Base-by-base conservation (phyloP, 345 rosid species). In the Passiflora organensis region DNA sequence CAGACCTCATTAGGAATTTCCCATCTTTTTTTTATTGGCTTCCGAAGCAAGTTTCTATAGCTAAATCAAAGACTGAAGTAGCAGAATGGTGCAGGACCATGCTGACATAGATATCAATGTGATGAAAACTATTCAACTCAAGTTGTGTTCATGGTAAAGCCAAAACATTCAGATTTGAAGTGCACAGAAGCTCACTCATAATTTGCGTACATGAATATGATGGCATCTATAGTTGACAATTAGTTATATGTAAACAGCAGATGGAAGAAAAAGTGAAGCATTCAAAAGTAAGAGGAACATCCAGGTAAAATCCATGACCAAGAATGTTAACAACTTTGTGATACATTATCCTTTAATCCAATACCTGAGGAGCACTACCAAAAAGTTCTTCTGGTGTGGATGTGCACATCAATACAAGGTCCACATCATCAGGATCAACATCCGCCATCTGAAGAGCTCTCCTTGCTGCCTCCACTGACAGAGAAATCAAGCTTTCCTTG, bases 391-490 rank as follows among this genome's bases (percentile, higher is more conserved):
- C 99, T 37, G 96, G 91, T 25, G 96, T 84, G 28, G 99, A 93
- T 1, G 95, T 80, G 72, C 99, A 93, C 91, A 93, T 68, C 79
- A 93, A 78, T 55, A 93, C 76, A 64, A 93, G 78, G 70, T 93
- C 99, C 45, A 93, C 76, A 76, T 93, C 96, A 43, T 84, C 78
- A 56, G 95, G 84, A 51, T 68, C 75, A 57, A 93, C 84, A 65
- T 81, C 72, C 21, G 99, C 96, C 99, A 93, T 89, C 72, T 86
- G 78, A 64, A 93, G 85, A 38, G 99, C 96, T 80, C 84, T 93
- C 37, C 68, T 76, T 15, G 89, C 89, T 36, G 99, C 96, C 64
- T 93, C 84, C 20, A 65, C 77, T 2, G 96, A 87, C 60, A 93
- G 73, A 16, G 60, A 62, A 46, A 67, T 66, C 75, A 86, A 72